phyloP scores from a whole-genome alignment of 768 basidiomycete species.

The Russula lepida region DNA sequence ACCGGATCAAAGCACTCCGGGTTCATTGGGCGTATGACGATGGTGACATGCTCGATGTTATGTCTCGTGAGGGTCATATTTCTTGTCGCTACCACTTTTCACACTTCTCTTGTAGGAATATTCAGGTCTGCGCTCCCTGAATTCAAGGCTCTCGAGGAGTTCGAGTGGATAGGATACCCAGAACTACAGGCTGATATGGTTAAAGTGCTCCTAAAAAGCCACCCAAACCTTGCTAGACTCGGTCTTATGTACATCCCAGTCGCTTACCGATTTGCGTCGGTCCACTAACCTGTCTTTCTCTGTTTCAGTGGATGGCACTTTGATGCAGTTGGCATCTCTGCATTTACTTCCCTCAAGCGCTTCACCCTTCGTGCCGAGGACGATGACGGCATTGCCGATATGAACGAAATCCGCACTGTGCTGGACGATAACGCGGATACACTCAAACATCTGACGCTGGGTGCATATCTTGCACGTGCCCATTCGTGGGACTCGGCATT shows the following conservation, averaged over 20 bases:
- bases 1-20: constrained; percentile 47
- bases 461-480: constrained; percentile 56
- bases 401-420: constrained; percentile 57
- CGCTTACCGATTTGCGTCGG: background rate
- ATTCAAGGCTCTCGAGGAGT: constrained; percentile 51
- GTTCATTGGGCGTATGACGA: constrained; percentile 66
- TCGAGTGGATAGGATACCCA: constrained; percentile 74
- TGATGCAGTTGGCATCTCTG: constrained; percentile 60
- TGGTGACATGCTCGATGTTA: constrained; percentile 56
- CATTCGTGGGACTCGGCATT: constrained; percentile 65
- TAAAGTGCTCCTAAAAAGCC: constrained; percentile 44
- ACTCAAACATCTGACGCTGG: constrained; percentile 54
- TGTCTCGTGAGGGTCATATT: constrained; percentile 45
- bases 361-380: constrained; percentile 65
- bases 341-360: constrained; percentile 49
- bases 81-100: constrained; percentile 49
- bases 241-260: constrained; percentile 44
- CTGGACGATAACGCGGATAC: constrained; percentile 51
- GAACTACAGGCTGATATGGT: constrained; percentile 64
- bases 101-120: constrained; percentile 45
- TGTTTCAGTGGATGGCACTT: constrained; percentile 57
- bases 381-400: constrained; percentile 62
- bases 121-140: constrained; percentile 56
- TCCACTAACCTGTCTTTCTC: background rate
- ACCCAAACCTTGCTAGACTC: constrained; percentile 45